Base-by-base conservation (phyloP, 1,139 yeast species). In the Hemisphaericaspora subhashii region DNA sequence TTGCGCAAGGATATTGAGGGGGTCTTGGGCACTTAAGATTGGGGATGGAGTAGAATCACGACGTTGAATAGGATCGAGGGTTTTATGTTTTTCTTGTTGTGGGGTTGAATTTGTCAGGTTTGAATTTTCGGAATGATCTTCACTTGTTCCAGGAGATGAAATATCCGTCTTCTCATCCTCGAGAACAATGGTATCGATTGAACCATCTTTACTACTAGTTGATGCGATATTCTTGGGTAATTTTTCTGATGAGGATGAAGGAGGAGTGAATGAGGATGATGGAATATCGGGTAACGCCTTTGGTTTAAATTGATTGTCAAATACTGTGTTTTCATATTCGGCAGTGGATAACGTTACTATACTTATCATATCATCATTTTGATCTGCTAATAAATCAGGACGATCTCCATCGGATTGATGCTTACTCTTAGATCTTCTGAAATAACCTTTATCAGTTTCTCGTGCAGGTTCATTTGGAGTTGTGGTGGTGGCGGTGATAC, bases 281-380 rank as follows among this genome's bases (percentile, higher is more conserved):
- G 62, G 60, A 6, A 52, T 33, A 7, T 36, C 29, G 6, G 74
- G 73, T 30, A 67, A 53, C 3, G 69, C 57, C 40, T 62, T 64
- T 7, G 17, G 17, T 42, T 41, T 51, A 53, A 79, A 77, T 51
- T 79, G 84, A 1, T 74, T 66, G 40, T 72, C 65, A 57, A 79
- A 78, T 2, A 79, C 57, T 15, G 69, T 69, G 41, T 77, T 78
- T 46, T 79, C 82, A 44, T 76, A 79, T 18, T 79, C 79, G 3
- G 74, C 58, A 0, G 82, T 77, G 3, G 81, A 69, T 1, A 72
- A 57, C 0, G 83, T 77, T 1, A 59, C 51, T 0, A 77, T 46
- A 37, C 81, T 73, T 11, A 57, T 51, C 9, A 52, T 61, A 43
- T 66, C 76, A 36, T 53, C 53, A 18, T 53, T 44, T 6, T 13